Percentiles rank a stretch among this genome's conserved stretches.
Conservation (phyloP, 2,329 filamentous ascomycete species). For the Stagonosporopsis tanaceti region DNA sequence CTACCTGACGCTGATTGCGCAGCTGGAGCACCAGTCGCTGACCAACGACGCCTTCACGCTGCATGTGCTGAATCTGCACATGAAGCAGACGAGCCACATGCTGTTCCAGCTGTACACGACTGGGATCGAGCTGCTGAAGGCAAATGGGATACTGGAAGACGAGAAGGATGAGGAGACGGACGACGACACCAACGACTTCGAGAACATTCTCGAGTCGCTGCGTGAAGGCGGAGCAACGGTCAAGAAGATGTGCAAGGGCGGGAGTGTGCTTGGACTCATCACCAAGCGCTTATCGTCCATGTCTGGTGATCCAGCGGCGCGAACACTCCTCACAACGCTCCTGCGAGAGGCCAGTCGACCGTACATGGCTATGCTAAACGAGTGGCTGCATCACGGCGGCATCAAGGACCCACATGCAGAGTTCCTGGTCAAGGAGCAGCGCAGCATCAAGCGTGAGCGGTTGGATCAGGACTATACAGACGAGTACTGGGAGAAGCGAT, state of each 20-base stretch:
- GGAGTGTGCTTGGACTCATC: slow-evolving; percentile 87
- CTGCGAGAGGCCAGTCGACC: slow-evolving; percentile 88
- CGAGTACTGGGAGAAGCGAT: slow-evolving; percentile 98
- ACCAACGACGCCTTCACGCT: slow-evolving; percentile 90
- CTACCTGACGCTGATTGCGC: slow-evolving; percentile 89
- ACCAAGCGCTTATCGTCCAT: slow-evolving; percentile 86
- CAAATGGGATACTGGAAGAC: slow-evolving; percentile 86
- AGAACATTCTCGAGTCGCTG: slow-evolving; percentile 90
- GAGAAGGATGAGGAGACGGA: slow-evolving; percentile 69
- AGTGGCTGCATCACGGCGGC: slow-evolving; percentile 95
- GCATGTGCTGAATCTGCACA: slow-evolving; percentile 91
- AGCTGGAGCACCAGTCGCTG: slow-evolving; percentile 91
- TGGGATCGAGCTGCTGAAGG: slow-evolving; percentile 78
- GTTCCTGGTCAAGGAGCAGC: slow-evolving; percentile 94
- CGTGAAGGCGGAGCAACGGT: slow-evolving; percentile 85
- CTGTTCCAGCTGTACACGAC: slow-evolving; percentile 88
- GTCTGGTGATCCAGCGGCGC: slow-evolving; percentile 90
- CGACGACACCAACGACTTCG: slow-evolving; percentile 82
- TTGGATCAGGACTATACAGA: slow-evolving; percentile 97
- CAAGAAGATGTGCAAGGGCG: slow-evolving; percentile 97
- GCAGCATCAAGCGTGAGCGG: slow-evolving; percentile 89
- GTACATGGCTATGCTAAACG: slow-evolving; percentile 98
- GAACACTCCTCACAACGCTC: slow-evolving; percentile 80
- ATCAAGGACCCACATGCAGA: slow-evolving; percentile 95
- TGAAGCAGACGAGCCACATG: slow-evolving; percentile 88